Percentiles rank a stretch among this genome's conserved stretches.
phyloP scores from a whole-genome alignment of 2,329 filamentous ascomycete genomes.

The Botrytis medusae region DNA sequence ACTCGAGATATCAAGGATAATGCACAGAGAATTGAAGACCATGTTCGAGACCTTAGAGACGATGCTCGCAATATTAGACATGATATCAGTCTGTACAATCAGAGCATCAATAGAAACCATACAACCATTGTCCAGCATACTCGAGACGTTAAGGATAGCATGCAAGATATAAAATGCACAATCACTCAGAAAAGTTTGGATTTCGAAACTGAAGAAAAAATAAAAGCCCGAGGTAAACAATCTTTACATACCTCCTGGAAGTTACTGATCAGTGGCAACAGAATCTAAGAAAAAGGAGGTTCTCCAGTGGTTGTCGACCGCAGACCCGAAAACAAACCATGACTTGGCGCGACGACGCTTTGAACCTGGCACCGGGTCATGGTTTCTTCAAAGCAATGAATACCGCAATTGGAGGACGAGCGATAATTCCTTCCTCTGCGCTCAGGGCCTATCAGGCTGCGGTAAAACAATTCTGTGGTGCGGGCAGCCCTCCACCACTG shows the following conservation, averaged over 20 bases:
- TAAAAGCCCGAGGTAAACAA: neutral
- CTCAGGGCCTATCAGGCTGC: conserved; percentile 7
- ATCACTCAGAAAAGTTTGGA: neutral
- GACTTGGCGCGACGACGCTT: neutral
- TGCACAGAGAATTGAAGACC: neutral
- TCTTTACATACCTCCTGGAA: too few species aligned
- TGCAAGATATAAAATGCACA: neutral
- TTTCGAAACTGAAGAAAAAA: too few species aligned
- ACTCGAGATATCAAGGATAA: neutral
- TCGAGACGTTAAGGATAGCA: neutral
- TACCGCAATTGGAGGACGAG: neutral
- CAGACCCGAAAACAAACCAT: conserved; percentile 1
- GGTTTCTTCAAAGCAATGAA: neutral
- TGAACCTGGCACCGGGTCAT: neutral
- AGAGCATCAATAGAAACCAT: neutral
- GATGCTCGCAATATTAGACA: neutral
- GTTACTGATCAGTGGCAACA: neutral
- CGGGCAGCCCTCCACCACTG: neutral
- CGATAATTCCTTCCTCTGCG: neutral
- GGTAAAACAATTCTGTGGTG: conserved; percentile 11
- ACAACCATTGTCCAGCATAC: neutral
- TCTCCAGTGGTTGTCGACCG: neutral
- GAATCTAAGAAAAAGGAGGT: neutral
- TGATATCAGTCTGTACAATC: neutral
- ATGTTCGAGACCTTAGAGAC: neutral